Evolutionary conservation across 2,329 filamentous ascomycete genomes (phyloP).

Genomic region (Colletotrichum orchidophilum): DNA sequence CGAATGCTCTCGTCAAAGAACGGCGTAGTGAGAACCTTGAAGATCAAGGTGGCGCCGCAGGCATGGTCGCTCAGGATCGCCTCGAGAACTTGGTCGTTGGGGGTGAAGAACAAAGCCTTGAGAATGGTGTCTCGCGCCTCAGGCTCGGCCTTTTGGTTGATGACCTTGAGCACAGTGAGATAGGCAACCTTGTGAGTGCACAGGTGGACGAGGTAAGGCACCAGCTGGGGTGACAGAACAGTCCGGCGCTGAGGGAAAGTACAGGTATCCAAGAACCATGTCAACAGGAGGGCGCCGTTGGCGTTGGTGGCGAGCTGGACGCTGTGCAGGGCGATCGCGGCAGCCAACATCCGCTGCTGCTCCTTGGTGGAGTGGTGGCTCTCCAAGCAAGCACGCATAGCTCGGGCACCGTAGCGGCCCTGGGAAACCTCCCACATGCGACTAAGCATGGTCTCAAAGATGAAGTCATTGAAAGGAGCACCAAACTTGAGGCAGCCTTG

Average conservation of each 20-base stretch:
- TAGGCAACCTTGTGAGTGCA: slow-evolving; percentile 99
- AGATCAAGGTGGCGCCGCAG: slow-evolving; percentile 94
- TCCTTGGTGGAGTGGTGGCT: slow-evolving; percentile 95
- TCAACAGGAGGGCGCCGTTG: slow-evolving; percentile 91
- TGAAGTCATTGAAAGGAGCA: slow-evolving; percentile 90
- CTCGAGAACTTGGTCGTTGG: slow-evolving; percentile 86
- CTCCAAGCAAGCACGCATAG: slow-evolving; percentile 96
- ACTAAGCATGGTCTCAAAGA: slow-evolving; percentile 96
- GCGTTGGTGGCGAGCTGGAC: slow-evolving; percentile 96
- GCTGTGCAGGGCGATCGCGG: slow-evolving; percentile 94
- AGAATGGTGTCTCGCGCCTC: slow-evolving; percentile 92
- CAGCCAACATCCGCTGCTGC: slow-evolving; percentile 93
- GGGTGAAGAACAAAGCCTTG: slow-evolving; percentile 90
- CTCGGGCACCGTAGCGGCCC: slow-evolving; percentile 91
- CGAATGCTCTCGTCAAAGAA: slow-evolving; percentile 96
- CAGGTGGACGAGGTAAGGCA: slow-evolving; percentile 91
- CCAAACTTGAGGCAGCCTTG: slow-evolving; percentile 96
- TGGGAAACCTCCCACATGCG: slow-evolving; percentile 94
- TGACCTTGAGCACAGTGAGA: slow-evolving; percentile 95
- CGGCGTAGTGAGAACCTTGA: slow-evolving; percentile 97
- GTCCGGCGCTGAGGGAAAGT: slow-evolving; percentile 92
- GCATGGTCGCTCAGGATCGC: slow-evolving; percentile 91
- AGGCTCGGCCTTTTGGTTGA: slow-evolving; percentile 95
- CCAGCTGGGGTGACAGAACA: slow-evolving; percentile 89
- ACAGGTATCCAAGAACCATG: slow-evolving; percentile 98